Conservation (phyloP, 306 rosid genomes). For the Acmispon strigosus region DNA sequence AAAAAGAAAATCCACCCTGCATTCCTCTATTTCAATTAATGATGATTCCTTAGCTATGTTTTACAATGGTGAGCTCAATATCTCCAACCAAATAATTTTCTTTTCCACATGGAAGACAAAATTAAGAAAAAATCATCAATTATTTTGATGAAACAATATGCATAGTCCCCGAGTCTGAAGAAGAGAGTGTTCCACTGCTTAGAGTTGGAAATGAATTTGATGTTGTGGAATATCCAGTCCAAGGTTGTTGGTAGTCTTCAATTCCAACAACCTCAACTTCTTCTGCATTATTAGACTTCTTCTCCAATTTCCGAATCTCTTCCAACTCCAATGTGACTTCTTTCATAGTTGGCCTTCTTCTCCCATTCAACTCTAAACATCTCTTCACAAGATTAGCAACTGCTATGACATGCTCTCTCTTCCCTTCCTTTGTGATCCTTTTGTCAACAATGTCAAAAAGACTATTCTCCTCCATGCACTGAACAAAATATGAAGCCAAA, state of each 20-base stretch:
- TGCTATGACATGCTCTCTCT: slow-evolving; percentile 17
- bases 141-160: not conserved
- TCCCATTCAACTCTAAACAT: slow-evolving; percentile 43
- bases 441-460: slow-evolving; percentile 30
- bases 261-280: slow-evolving; percentile 8
- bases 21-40: too few relatives aligned
- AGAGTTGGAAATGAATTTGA: not conserved
- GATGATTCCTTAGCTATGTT: too few relatives aligned
- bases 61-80: not conserved
- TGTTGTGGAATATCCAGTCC: not conserved
- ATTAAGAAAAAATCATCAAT: not conserved
- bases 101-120: not conserved
- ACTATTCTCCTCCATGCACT: slow-evolving; percentile 4
- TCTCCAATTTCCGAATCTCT: slow-evolving; percentile 6
- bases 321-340: slow-evolving; percentile 41
- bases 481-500: slow-evolving; percentile 32
- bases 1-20: too few relatives aligned
- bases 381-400: slow-evolving; percentile 38
- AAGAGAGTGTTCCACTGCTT: not conserved
- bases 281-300: not conserved
- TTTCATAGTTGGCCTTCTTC: slow-evolving; percentile 44
- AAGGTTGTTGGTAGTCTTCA: not conserved
- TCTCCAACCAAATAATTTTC: not conserved
- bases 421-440: slow-evolving; percentile 19
- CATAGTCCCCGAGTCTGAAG: not conserved